Percentiles rank a stretch among this genome's conserved stretches.
phyloP scores from a whole-genome alignment of 345 rosid genomes.

The Brassica carinata region DNA sequence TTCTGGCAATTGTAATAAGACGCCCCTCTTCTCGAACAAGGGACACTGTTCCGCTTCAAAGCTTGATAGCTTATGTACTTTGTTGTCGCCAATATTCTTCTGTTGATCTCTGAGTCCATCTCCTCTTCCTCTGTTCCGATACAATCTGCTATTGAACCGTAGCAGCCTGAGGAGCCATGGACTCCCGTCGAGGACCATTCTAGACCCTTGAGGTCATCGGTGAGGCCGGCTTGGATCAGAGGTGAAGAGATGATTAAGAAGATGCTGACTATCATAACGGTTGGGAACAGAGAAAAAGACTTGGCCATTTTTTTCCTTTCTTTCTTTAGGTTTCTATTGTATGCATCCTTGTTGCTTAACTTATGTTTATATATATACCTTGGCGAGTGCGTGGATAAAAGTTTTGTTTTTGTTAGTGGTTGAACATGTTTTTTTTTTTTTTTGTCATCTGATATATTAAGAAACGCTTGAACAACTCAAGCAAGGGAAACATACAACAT shows the following conservation, averaged over 20 bases:
- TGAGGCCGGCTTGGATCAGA: constrained; percentile 34
- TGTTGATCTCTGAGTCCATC: constrained; percentile 62
- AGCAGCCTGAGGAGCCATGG: constrained; percentile 43
- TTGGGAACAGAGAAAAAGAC: constrained; percentile 36
- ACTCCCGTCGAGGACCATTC: constrained; percentile 45
- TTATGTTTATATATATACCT: constrained; percentile 28
- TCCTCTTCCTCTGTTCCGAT: constrained; percentile 46
- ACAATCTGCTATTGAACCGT: constrained; percentile 64
- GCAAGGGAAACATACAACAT: too few species aligned
- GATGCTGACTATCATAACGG: constrained; percentile 36
- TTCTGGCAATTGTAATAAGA: constrained; percentile 82
- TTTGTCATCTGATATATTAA: too few species aligned
- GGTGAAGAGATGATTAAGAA: constrained; percentile 32
- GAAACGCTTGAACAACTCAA: too few species aligned
- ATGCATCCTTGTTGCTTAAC: not conserved
- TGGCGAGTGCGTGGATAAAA: constrained; percentile 28
- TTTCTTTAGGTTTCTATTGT: constrained; percentile 1
- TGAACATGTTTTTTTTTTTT: not conserved
- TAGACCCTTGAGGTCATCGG: constrained; percentile 39
- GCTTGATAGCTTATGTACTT: constrained; percentile 75
- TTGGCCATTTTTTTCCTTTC: constrained; percentile 46
- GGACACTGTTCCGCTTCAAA: constrained; percentile 64
- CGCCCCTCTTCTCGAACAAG: constrained; percentile 83
- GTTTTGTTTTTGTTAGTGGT: not conserved
- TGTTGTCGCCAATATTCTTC: constrained; percentile 66